A percentile compares a stretch with the other conserved stretches of the same genome.
phyloP scores from a whole-genome alignment of 2,329 filamentous ascomycete species.

The Thyridium curvatum region DNA sequence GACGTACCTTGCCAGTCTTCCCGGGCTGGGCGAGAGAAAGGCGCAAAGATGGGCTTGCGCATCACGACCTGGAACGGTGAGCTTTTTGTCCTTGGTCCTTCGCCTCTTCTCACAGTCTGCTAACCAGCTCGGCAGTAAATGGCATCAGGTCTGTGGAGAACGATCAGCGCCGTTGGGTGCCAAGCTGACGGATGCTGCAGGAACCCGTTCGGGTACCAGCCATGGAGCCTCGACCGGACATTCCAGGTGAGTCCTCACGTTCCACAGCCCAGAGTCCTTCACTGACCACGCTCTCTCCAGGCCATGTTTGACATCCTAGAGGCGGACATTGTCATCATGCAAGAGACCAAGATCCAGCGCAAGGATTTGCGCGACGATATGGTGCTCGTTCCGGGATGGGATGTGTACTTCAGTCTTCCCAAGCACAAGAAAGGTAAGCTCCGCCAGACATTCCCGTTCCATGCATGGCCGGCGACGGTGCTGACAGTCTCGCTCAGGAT shows the following conservation, averaged over 20 bases:
- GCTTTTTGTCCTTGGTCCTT: slow-evolving; percentile 12
- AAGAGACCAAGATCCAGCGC: slow-evolving; percentile 92
- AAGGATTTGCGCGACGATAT: slow-evolving; percentile 93
- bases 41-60: slow-evolving; percentile 58
- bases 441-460: background rate
- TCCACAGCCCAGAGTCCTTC: background rate
- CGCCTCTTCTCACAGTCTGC: slow-evolving; percentile 7
- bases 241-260: slow-evolving; percentile 48
- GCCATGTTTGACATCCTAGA: slow-evolving; percentile 93
- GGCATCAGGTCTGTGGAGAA: slow-evolving; percentile 55
- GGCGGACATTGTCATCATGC: slow-evolving; percentile 89
- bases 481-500: slow-evolving; percentile 50
- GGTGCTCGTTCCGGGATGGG: slow-evolving; percentile 92
- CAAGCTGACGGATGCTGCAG: slow-evolving; percentile 28
- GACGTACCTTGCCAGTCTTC: background rate
- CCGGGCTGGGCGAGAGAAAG: background rate
- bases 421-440: slow-evolving; percentile 82
- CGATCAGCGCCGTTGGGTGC: background rate
- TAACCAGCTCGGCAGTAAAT: slow-evolving; percentile 52
- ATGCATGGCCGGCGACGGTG: too few relatives aligned
- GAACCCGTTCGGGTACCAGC: slow-evolving; percentile 78
- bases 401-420: slow-evolving; percentile 91
- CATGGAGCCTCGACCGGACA: slow-evolving; percentile 67
- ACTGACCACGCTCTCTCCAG: slow-evolving; percentile 28
- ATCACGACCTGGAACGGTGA: slow-evolving; percentile 85